These are phyloP conservation scores for Digitaria exilis DNA, from an alignment of 202 grass and related monocot genomes.

Conservation along the genomic window DNA sequence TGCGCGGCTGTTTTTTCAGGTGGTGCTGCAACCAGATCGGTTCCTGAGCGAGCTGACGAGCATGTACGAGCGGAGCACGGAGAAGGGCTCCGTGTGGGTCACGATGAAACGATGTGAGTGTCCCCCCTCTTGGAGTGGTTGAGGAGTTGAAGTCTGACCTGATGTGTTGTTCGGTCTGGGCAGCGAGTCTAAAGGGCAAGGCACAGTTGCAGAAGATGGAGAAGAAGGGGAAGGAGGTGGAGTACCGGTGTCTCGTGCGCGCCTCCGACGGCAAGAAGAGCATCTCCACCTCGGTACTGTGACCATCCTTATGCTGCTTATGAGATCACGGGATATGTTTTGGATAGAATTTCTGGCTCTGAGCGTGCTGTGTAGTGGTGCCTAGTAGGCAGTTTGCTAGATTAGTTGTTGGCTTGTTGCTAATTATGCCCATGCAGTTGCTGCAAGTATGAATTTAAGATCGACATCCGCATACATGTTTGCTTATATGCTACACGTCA, in stretches of 20 bases:
- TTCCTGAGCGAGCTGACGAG: conserved; percentile 95
- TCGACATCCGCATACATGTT: neutral
- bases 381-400: neutral
- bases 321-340: neutral
- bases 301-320: neutral
- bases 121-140: neutral
- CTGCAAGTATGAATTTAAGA: neutral
- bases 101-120: conserved; percentile 89
- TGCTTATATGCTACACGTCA: neutral
- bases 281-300: conserved; percentile 81
- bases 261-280: conserved; percentile 80
- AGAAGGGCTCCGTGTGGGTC: conserved; percentile 93
- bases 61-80: conserved; percentile 82
- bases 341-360: conserved; percentile 3
- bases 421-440: neutral
- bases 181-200: conserved; percentile 74
- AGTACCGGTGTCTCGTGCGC: conserved; percentile 74
- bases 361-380: neutral
- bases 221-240: conserved; percentile 53
- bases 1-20: conserved; percentile 47
- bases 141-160: neutral
- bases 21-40: conserved; percentile 79
- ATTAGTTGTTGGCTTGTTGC: neutral
- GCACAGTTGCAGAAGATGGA: conserved; percentile 64
- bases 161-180: conserved; percentile 23